A percentile compares a stretch with the other conserved stretches of the same genome.
Conservation (phyloP, 441 rosid species). For the Arabidopsis lyrata region DNA sequence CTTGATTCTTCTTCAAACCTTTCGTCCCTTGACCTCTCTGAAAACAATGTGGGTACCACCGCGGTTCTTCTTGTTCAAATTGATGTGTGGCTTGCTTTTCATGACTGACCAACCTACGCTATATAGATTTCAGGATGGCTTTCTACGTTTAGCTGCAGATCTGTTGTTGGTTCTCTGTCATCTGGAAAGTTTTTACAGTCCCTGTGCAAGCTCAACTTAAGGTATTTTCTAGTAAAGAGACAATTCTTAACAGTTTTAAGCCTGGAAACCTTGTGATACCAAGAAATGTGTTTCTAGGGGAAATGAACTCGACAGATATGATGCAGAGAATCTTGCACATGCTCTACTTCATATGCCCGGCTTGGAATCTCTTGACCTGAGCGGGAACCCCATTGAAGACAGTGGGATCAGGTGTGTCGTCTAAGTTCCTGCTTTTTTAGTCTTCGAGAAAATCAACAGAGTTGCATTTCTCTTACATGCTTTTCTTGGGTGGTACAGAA, state of each 20-base stretch:
- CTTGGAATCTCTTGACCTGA: constrained; percentile 75
- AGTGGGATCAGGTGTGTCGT: constrained; percentile 73
- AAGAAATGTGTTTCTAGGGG: constrained; percentile 61
- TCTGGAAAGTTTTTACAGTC: constrained; percentile 62
- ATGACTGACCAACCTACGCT: constrained; percentile 29
- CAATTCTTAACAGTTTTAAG: constrained; percentile 12
- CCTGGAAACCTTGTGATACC: constrained; percentile 34
- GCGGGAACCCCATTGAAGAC: constrained; percentile 86
- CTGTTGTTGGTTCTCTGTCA: constrained; percentile 44
- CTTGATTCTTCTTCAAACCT: constrained; percentile 63
- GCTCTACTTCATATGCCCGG: constrained; percentile 68
- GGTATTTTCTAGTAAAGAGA: constrained; percentile 53
- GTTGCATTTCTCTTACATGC: constrained; percentile 41
- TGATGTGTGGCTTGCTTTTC: constrained; percentile 28
- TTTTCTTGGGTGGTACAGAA: constrained; percentile 56
- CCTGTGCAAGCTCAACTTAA: constrained; percentile 66
- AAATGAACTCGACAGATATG: constrained; percentile 71
- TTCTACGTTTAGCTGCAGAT: constrained; percentile 60
- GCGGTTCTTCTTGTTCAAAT: constrained; percentile 30
- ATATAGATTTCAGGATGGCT: constrained; percentile 88
- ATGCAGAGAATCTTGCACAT: constrained; percentile 63
- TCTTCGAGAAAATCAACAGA: constrained; percentile 22
- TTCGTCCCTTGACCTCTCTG: constrained; percentile 80
- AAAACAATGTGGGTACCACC: constrained; percentile 66
- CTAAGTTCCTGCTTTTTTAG: constrained; percentile 23